Base-by-base conservation (phyloP, 371 early-diverging fungal species). In the Mucor irregularis region DNA sequence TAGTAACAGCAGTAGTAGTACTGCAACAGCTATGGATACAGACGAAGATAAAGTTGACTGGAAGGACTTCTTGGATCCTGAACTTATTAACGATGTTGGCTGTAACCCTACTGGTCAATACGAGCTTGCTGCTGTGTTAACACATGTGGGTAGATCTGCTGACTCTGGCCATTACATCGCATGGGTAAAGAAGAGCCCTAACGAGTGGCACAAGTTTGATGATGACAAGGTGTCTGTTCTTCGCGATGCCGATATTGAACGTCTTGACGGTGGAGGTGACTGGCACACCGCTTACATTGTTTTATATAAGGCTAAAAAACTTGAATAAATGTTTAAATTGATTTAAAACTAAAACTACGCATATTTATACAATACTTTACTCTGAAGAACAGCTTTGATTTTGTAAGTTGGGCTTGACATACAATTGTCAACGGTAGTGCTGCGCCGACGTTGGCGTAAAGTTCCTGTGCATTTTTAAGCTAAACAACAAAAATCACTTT, bases 121-220 rank as follows among this genome's bases (percentile, higher is more conserved):
- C 57, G 93, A 94, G 47, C 59, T 93, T 16, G 78, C 83, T 29
- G 87, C 88, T 46, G 95, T 97, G 0, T 74, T 94, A 48, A 95
- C 95, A 2, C 95, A 95, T 56, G 83, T 88, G 19, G 95, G 94
- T 26, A 81, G 92, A 26, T 84, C 88, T 22, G 91, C 93, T 22
- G 91, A 92, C 66, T 90, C 92, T 9, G 90, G 84, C 56, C 97
- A 96, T 71, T 96, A 96, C 47, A 94, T 95, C 60, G 92, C 80
- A 7, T 97, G 97, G 97, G 90, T 89, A 14, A 80, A 84, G 52
- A 85, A 89, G 53, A 82, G 71, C n/a, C 56, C 64, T 56, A 83
- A 92, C 55, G 84, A 90, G 62, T 94, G 94, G 94, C 82, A 84
- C 72, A 94, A 96, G 68, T 98, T 89, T 66, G 96, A 98, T 68